Conservation (phyloP, 805 yeast genomes). For the Tetrapisispora namnaoensis region DNA sequence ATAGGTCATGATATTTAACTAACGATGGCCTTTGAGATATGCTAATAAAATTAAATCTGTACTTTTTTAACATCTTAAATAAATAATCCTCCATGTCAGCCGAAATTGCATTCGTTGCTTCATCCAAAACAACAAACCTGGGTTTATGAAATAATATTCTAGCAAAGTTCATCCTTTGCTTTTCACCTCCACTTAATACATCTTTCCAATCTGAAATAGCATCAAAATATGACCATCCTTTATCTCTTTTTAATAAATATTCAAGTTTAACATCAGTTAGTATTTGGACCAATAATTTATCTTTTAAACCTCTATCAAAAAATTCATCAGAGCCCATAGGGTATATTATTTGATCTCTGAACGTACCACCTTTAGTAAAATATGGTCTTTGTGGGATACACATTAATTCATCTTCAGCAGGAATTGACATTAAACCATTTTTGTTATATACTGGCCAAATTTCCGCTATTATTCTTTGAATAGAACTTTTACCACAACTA, state of each 20-base stretch:
- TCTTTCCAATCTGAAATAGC: slow-evolving; percentile 69
- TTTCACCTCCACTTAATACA: slow-evolving; percentile 93
- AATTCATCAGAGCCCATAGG: slow-evolving; percentile 74
- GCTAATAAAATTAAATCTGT: slow-evolving; percentile 69
- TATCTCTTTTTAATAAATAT: slow-evolving; percentile 60
- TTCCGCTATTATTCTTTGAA: slow-evolving; percentile 74
- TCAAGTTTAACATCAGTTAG: slow-evolving; percentile 71
- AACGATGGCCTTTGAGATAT: slow-evolving; percentile 75
- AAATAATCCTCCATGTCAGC: slow-evolving; percentile 82
- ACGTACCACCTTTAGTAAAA: slow-evolving; percentile 63
- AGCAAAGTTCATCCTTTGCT: slow-evolving; percentile 84
- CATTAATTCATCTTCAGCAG: slow-evolving; percentile 56
- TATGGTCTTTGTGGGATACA: slow-evolving; percentile 84
- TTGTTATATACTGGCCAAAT: slow-evolving; percentile 78
- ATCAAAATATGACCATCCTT: slow-evolving; percentile 38
- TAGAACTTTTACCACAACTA: slow-evolving; percentile 84
- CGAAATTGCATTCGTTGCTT: slow-evolving; percentile 88
- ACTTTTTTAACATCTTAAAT: slow-evolving; percentile 62
- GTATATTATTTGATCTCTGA: slow-evolving; percentile 85
- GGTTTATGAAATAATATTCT: slow-evolving; percentile 74
- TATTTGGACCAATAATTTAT: slow-evolving; percentile 56
- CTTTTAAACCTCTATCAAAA: slow-evolving; percentile 61
- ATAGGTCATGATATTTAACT: slow-evolving; percentile 73
- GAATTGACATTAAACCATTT: slow-evolving; percentile 70
- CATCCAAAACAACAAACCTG: slow-evolving; percentile 75